Percentiles rank a stretch among this genome's conserved stretches.
Evolutionary conservation across 225 moss, liverwort and hornwort genomes (phyloP).

Genomic region (Pleurozium schreberi): DNA sequence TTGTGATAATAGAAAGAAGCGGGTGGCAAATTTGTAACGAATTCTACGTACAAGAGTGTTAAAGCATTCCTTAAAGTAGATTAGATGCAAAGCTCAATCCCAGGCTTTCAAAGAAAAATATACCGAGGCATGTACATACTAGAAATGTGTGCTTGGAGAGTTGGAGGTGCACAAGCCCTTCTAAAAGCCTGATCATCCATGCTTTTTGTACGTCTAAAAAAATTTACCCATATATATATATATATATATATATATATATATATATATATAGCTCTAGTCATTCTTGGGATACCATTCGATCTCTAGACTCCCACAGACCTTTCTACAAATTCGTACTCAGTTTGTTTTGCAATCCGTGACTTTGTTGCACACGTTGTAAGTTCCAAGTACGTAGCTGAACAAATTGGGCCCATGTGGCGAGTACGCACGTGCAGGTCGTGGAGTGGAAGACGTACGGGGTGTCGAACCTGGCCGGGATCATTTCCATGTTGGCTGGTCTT

Average conservation of each 20-base stretch:
- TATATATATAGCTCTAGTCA: too few relatives aligned
- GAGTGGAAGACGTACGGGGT: conserved; percentile 28
- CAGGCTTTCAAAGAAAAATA: neutral
- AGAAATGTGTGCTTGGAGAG: too few relatives aligned
- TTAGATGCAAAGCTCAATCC: neutral
- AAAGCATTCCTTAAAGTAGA: neutral
- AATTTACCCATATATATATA: neutral
- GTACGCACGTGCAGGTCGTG: neutral
- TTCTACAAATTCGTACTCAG: neutral
- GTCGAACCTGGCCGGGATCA: conserved; percentile 40
- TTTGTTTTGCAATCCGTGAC: neutral
- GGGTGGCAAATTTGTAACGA: neutral
- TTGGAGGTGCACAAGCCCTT: neutral
- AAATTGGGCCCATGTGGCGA: neutral
- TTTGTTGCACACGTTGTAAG: too few relatives aligned
- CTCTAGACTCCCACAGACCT: neutral
- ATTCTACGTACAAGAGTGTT: neutral
- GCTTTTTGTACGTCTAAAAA: too few relatives aligned
- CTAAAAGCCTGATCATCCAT: neutral
- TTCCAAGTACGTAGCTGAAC: too few relatives aligned
- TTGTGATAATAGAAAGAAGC: too few relatives aligned
- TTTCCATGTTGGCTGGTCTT: conserved; percentile 39
- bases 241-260: too few relatives aligned
- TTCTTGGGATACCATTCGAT: neutral
- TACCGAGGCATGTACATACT: neutral